Percentiles rank a stretch among this genome's conserved stretches.
Conservation (phyloP, 2,329 filamentous ascomycete genomes). For the Cercospora sp. region DNA sequence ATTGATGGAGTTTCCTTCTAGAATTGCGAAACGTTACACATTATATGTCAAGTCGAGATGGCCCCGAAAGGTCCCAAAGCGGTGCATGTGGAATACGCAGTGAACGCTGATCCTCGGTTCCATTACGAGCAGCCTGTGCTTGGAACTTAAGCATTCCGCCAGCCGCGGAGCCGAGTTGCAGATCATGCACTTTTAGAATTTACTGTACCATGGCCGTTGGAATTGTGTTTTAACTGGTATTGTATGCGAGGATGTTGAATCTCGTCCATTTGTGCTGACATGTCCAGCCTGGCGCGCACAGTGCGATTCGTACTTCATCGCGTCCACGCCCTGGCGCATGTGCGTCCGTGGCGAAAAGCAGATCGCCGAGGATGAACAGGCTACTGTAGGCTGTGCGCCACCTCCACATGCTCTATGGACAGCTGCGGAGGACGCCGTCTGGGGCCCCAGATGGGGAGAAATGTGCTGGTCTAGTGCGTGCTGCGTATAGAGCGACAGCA, state of each 20-base stretch:
- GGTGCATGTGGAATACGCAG: neutral
- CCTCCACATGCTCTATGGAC: neutral
- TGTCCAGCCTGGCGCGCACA: neutral
- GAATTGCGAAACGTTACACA: neutral
- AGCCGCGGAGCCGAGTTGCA: neutral
- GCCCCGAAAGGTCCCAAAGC: neutral
- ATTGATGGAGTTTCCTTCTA: neutral
- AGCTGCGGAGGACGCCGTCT: neutral
- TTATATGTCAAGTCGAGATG: neutral
- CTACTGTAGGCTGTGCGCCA: neutral
- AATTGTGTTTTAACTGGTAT: neutral
- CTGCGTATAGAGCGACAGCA: neutral
- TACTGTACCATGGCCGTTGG: neutral
- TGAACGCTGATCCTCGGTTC: neutral
- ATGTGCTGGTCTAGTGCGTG: neutral
- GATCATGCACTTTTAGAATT: neutral
- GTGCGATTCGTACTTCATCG: neutral
- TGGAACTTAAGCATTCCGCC: neutral
- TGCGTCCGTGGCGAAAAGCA: neutral
- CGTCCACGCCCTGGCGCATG: neutral
- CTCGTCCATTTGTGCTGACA: neutral
- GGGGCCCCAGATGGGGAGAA: neutral
- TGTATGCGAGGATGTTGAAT: neutral
- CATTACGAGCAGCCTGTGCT: neutral
- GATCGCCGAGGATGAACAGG: neutral